Evolutionary conservation across 139 green algal genomes (phyloP).

Genomic region (Pycnococcus provasolii): DNA sequence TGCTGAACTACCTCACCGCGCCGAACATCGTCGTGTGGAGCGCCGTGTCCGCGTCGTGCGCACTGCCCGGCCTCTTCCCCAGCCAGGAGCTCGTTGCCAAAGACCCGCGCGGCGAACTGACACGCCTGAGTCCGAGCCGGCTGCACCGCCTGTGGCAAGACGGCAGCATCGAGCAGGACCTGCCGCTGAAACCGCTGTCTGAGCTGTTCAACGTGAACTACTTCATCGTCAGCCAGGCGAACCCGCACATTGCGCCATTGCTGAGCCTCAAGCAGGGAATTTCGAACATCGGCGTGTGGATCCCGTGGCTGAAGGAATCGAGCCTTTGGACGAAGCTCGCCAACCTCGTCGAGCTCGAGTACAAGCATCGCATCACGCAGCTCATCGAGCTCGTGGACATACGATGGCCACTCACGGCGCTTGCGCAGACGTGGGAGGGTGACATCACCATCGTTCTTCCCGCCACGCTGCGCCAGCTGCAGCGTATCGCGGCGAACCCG

Average conservation of each 20-base stretch:
- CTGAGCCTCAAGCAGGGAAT: neutral
- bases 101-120: conserved; percentile 2
- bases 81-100: conserved; percentile 22
- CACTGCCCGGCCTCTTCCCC: conserved; percentile 44
- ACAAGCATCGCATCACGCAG: conserved; percentile 42
- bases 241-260: conserved; percentile 8
- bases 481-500: conserved; percentile 9
- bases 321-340: neutral
- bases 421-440: conserved; percentile 45
- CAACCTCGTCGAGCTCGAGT: conserved; percentile 36
- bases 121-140: neutral
- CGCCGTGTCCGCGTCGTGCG: conserved; percentile 42
- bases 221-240: conserved; percentile 46
- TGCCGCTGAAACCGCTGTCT: conserved; percentile 36
- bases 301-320: no score
- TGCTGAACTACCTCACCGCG: conserved; percentile 50
- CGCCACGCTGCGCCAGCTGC: conserved; percentile 30
- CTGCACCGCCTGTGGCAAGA: conserved; percentile 28
- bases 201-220: conserved; percentile 57
- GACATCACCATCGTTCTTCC: conserved; percentile 47
- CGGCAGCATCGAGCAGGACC: conserved; percentile 39
- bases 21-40: conserved; percentile 46
- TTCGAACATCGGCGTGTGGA: no score
- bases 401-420: conserved; percentile 8
- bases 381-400: conserved; percentile 23